These are phyloP conservation scores for Ceratobasidium sp. DNA, from an alignment of 1,284 basidiomycete genomes.

Conservation along the genomic window DNA sequence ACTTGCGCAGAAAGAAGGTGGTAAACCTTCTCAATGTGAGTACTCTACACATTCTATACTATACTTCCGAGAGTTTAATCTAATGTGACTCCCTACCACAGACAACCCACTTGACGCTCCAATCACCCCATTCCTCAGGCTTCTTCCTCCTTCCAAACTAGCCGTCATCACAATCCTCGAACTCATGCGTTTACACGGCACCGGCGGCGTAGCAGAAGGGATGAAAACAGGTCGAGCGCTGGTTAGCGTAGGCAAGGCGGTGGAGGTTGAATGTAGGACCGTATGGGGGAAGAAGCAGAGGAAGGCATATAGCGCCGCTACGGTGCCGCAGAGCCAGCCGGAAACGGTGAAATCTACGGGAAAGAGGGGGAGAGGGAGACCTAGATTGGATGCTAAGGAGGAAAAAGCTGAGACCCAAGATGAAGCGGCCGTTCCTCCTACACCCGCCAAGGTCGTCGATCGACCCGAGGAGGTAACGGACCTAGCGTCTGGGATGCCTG, in stretches of 20 bases:
- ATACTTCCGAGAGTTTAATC: not conserved
- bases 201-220: constrained; percentile 83
- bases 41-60: not conserved
- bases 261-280: constrained; percentile 91
- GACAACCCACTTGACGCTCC: constrained; percentile 47
- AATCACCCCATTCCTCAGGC: constrained; percentile 76
- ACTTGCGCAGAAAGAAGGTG: constrained; percentile 63
- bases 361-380: not conserved
- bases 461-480: constrained; percentile 68
- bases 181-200: constrained; percentile 86
- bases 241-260: constrained; percentile 84
- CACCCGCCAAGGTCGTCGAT: not conserved
- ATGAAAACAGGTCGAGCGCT: constrained; percentile 93
- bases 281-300: constrained; percentile 34
- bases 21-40: not conserved
- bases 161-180: constrained; percentile 93
- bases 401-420: constrained; percentile 56
- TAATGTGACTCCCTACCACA: constrained; percentile 19
- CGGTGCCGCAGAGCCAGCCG: not conserved
- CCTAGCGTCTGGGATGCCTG: constrained; percentile 73
- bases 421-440: not conserved
- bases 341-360: not conserved
- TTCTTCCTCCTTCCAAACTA: constrained; percentile 84
- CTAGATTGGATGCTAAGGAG: not conserved
- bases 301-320: not conserved